Conservation (phyloP, 768 basidiomycete genomes). For the Lentinula boryana region DNA sequence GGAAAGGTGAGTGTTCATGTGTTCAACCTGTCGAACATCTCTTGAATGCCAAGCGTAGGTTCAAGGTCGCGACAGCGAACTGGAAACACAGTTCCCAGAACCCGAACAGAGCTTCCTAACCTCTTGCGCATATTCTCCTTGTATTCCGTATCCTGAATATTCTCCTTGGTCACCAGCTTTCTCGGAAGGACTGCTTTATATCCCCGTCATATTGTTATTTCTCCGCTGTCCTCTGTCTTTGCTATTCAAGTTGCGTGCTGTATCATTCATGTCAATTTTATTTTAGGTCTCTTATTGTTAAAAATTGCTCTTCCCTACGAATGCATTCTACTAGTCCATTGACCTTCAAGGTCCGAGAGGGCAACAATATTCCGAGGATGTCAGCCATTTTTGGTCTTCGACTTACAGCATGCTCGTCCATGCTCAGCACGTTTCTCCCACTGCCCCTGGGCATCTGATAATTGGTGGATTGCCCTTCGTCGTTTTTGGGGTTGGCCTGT, state of each 20-base stretch:
- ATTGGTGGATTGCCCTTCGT: neutral
- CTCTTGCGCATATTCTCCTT: neutral
- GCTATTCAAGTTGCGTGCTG: neutral
- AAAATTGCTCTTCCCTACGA: neutral
- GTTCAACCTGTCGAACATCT: neutral
- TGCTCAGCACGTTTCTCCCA: neutral
- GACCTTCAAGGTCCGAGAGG: neutral
- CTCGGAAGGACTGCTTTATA: neutral
- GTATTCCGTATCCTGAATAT: neutral
- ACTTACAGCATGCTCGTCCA: neutral
- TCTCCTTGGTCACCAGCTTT: neutral
- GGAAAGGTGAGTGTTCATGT: conserved; percentile 48
- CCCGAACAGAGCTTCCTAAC: conserved; percentile 36
- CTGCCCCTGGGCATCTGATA: neutral
- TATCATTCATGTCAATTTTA: conserved; percentile 4
- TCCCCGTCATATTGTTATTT: conserved; percentile 1
- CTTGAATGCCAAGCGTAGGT: conserved; percentile 28
- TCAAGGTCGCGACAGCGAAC: conserved; percentile 69
- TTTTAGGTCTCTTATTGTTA: neutral
- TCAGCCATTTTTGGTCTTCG: neutral
- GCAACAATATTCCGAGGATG: neutral
- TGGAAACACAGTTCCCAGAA: conserved; percentile 76
- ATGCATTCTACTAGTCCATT: neutral
- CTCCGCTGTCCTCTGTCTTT: conserved; percentile 1
- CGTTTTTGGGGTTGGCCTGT: neutral